Evolutionary conservation across 177 flowering plant species (phyloP).

Genomic region (Vitis hybrid): DNA sequence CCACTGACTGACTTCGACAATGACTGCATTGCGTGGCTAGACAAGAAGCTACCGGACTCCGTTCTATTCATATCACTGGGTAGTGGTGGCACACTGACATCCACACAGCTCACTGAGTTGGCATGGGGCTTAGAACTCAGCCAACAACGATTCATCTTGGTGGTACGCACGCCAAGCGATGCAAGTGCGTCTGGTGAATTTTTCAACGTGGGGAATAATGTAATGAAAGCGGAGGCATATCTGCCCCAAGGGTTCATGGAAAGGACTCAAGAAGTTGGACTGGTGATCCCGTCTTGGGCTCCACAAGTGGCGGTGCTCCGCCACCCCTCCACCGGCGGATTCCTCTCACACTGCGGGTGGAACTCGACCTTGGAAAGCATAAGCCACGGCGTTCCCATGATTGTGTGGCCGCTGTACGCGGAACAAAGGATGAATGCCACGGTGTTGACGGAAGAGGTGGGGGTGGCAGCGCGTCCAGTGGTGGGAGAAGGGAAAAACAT

Average conservation of each 20-base stretch:
- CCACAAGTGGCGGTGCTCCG: conserved; percentile 37
- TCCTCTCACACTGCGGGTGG: conserved; percentile 54
- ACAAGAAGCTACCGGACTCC: conserved; percentile 31
- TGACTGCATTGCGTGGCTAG: conserved; percentile 34
- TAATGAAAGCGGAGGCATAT: conserved; percentile 9
- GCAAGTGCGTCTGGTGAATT: conserved; percentile 5
- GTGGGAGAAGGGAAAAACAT: neutral
- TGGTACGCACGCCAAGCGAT: conserved; percentile 24
- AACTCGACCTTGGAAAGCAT: conserved; percentile 45
- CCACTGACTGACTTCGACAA: neutral
- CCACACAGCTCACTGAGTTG: conserved; percentile 36
- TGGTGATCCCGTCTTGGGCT: conserved; percentile 40
- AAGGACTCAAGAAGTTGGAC: conserved; percentile 26
- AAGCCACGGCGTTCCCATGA: conserved; percentile 38
- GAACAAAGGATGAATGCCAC: conserved; percentile 49
- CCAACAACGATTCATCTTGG: conserved; percentile 36
- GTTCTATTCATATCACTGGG: conserved; percentile 41
- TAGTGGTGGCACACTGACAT: conserved; percentile 36
- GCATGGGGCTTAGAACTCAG: conserved; percentile 44
- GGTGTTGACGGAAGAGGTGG: conserved; percentile 25
- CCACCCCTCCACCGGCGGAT: conserved; percentile 39
- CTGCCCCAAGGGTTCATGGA: conserved; percentile 37
- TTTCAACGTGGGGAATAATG: conserved; percentile 21
- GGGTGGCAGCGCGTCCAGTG: conserved; percentile 26
- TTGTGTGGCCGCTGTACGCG: conserved; percentile 49